Evolutionary conservation across 2,329 filamentous ascomycete species (phyloP).

Genomic region (Emergomyces pasteurianus): DNA sequence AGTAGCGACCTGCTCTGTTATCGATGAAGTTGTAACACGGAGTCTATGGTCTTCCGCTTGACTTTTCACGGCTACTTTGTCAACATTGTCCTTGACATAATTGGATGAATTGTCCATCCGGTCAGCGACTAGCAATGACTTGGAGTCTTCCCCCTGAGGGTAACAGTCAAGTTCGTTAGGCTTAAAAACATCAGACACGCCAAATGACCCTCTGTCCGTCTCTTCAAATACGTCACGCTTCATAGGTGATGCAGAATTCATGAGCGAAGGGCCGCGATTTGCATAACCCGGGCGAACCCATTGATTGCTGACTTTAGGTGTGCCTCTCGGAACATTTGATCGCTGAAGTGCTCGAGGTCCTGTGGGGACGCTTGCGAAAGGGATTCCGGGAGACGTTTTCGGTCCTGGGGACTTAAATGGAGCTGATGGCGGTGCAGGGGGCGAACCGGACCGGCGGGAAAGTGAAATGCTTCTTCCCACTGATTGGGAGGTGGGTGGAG

Average conservation of each 20-base stretch:
- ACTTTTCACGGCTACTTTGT: neutral
- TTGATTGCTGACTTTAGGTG: constrained; percentile 26
- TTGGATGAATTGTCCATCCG: neutral
- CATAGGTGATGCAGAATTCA: constrained; percentile 9
- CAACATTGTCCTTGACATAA: neutral
- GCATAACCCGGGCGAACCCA: constrained; percentile 28
- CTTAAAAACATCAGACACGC: neutral
- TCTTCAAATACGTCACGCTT: constrained; percentile 25
- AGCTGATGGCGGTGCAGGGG: constrained; percentile 3
- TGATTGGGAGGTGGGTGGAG: constrained; percentile 13
- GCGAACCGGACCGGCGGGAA: constrained; percentile 19
- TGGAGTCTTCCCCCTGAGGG: neutral
- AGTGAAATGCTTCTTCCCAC: constrained; percentile 17
- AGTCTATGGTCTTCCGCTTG: neutral
- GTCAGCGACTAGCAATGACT: neutral
- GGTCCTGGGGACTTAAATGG: constrained; percentile 11
- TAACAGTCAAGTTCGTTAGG: neutral
- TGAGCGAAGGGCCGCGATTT: constrained; percentile 6
- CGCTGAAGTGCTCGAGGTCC: constrained; percentile 30
- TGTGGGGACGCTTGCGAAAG: constrained; percentile 27
- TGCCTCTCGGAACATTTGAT: constrained; percentile 19
- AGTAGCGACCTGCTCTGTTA: constrained; percentile 3
- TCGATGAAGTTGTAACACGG: neutral
- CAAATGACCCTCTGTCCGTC: constrained; percentile 9
- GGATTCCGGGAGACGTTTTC: constrained; percentile 27